These are phyloP conservation scores for Massariosphaeria phaeospora DNA, from an alignment of 495 filamentous ascomycete species.

Conservation along the genomic window DNA sequence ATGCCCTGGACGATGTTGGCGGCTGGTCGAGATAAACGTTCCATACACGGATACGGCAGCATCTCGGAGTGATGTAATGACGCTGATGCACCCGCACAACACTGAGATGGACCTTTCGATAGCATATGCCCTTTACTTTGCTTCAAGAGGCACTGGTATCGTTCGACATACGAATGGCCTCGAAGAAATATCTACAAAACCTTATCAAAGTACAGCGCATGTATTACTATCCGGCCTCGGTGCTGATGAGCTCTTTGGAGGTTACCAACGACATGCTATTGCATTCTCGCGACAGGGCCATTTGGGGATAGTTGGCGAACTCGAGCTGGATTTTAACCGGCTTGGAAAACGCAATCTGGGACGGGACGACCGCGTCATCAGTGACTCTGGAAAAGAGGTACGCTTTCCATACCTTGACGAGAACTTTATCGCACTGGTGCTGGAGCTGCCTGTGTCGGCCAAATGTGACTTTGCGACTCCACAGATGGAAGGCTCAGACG, in stretches of 20 bases:
- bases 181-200: slow-evolving; percentile 13
- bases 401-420: slow-evolving; percentile 94
- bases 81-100: slow-evolving; percentile 84
- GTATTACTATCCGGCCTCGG: slow-evolving; percentile 89
- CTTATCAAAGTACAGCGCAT: slow-evolving; percentile 66
- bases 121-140: slow-evolving; percentile 85
- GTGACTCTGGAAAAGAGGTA: slow-evolving; percentile 84
- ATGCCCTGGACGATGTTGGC: slow-evolving; percentile 71
- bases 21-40: slow-evolving; percentile 81
- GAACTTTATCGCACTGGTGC: slow-evolving; percentile 72
- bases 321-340: slow-evolving; percentile 77
- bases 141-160: slow-evolving; percentile 68
- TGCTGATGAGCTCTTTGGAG: slow-evolving; percentile 93
- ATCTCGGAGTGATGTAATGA: slow-evolving; percentile 64
- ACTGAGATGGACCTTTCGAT: slow-evolving; percentile 99
- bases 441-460: slow-evolving; percentile 66
- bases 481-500: slow-evolving; percentile 3
- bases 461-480: slow-evolving; percentile 71
- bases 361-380: slow-evolving; percentile 84
- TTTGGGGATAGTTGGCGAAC: slow-evolving; percentile 69
- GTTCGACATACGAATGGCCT: slow-evolving; percentile 24
- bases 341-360: slow-evolving; percentile 92
- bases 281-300: slow-evolving; percentile 67
- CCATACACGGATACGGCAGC: slow-evolving; percentile 68
- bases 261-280: slow-evolving; percentile 78